phyloP scores from a whole-genome alignment of 257 asterid genomes.

The Solanum chiquidenum region DNA sequence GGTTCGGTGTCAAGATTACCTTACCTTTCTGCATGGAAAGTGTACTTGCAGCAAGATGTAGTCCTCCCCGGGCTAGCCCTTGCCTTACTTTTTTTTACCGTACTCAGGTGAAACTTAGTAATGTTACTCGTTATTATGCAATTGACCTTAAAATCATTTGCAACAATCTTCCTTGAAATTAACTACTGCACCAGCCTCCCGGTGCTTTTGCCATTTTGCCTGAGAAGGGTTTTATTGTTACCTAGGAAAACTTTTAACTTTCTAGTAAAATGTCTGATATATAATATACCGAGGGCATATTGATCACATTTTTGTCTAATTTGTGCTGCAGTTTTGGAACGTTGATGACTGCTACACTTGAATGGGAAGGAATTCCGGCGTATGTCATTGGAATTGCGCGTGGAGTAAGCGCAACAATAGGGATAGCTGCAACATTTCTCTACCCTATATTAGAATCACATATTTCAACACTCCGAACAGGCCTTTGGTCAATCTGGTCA shows the following conservation, averaged over 20 bases:
- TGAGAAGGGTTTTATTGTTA: not conserved
- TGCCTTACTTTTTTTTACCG: constrained; percentile 60
- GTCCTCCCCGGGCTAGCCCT: constrained; percentile 80
- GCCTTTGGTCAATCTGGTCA: constrained; percentile 93
- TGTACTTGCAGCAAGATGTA: constrained; percentile 60
- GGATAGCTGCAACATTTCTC: constrained; percentile 73
- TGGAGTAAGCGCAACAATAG: constrained; percentile 66
- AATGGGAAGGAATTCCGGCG: constrained; percentile 88
- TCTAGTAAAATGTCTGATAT: not conserved
- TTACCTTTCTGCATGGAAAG: constrained; percentile 63
- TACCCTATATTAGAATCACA: constrained; percentile 54
- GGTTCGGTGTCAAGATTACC: constrained; percentile 25
- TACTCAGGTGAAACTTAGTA: constrained; percentile 47
- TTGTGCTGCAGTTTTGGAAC: constrained; percentile 64
- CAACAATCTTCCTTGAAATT: not conserved
- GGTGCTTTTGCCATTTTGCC: not conserved
- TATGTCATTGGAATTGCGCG: constrained; percentile 81
- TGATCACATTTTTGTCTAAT: not conserved
- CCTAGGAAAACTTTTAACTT: no score
- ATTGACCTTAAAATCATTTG: not conserved
- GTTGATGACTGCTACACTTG: constrained; percentile 80
- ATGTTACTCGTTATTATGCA: not conserved
- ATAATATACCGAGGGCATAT: not conserved
- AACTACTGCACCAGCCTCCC: not conserved
- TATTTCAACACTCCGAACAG: constrained; percentile 59